A percentile compares a stretch with the other conserved stretches of the same genome.
These are phyloP conservation scores for Tolypocladium ovalisporum DNA, from an alignment of 2,329 filamentous ascomycete genomes.

Conservation along the genomic window DNA sequence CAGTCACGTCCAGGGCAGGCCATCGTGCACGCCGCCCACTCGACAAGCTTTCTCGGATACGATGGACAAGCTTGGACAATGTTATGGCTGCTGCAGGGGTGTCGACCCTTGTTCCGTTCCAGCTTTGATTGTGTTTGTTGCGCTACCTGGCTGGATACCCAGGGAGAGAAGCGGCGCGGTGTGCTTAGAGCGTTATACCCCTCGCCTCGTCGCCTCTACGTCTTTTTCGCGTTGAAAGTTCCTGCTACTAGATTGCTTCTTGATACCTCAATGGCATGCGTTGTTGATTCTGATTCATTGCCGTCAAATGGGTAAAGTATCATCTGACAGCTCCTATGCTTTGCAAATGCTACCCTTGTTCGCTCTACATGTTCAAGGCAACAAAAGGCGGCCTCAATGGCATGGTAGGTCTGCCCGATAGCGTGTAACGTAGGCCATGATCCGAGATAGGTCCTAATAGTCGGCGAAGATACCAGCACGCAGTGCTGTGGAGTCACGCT, in stretches of 20 bases:
- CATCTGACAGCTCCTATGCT: neutral
- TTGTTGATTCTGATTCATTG: neutral
- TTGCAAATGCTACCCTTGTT: neutral
- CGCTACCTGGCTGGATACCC: conserved; percentile 21
- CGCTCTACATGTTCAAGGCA: neutral
- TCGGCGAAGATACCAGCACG: neutral
- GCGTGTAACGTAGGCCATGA: neutral
- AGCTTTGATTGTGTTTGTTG: conserved; percentile 5
- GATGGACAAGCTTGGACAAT: neutral
- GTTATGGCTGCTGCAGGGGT: neutral
- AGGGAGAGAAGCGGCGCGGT: conserved; percentile 7
- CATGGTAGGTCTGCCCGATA: neutral
- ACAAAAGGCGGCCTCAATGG: neutral
- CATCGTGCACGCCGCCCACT: neutral
- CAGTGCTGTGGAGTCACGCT: neutral
- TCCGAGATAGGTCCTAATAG: neutral
- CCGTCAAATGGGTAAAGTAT: neutral
- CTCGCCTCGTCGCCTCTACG: conserved; percentile 4
- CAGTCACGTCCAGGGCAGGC: neutral
- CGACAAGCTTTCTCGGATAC: neutral
- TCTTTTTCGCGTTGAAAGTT: conserved; percentile 4
- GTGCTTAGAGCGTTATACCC: conserved; percentile 20
- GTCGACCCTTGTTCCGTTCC: neutral
- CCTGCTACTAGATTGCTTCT: conserved; percentile 3
- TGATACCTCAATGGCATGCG: conserved; percentile 1